These are phyloP conservation scores for Aspergillus sclerotioniger DNA, from an alignment of 495 filamentous ascomycete species.

Conservation along the genomic window DNA sequence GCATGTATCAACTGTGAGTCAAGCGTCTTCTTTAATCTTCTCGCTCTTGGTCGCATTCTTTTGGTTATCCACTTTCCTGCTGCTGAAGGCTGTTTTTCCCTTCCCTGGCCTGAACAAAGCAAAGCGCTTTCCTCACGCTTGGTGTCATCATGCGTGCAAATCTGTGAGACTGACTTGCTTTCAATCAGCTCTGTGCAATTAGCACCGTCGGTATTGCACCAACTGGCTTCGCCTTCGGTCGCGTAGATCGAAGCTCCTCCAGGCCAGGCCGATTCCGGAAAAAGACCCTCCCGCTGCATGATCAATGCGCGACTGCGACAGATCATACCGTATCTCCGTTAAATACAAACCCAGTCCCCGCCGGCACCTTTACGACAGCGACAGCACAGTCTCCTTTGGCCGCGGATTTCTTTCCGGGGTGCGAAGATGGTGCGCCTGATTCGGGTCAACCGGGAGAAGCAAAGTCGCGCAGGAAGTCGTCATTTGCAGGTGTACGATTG, in stretches of 20 bases:
- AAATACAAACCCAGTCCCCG: conserved; percentile 28
- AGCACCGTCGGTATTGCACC: conserved; percentile 68
- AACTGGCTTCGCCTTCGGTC: conserved; percentile 62
- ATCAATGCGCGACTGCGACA: conserved; percentile 19
- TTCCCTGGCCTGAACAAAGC: background rate
- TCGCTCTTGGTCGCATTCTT: background rate
- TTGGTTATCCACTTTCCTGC: background rate
- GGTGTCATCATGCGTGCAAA: background rate
- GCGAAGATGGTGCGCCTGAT: conserved; percentile 11
- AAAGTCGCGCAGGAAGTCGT: conserved; percentile 36
- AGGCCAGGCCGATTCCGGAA: conserved; percentile 28
- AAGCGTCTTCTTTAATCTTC: conserved; percentile 6
- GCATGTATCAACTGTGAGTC: conserved; percentile 49
- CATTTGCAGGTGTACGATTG: conserved; percentile 54
- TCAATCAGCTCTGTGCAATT: conserved; percentile 63
- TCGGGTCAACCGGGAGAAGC: conserved; percentile 14
- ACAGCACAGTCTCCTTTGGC: conserved; percentile 13
- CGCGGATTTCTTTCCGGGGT: conserved; percentile 8
- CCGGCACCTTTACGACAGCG: conserved; percentile 21
- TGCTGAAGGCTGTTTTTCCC: background rate
- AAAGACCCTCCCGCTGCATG: conserved; percentile 27
- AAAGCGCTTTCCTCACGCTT: background rate
- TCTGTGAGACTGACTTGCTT: background rate
- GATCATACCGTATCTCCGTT: conserved; percentile 20
- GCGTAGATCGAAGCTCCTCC: conserved; percentile 43